Conservation (phyloP, 2,329 filamentous ascomycete species). For the Didymellaceae sp. region DNA sequence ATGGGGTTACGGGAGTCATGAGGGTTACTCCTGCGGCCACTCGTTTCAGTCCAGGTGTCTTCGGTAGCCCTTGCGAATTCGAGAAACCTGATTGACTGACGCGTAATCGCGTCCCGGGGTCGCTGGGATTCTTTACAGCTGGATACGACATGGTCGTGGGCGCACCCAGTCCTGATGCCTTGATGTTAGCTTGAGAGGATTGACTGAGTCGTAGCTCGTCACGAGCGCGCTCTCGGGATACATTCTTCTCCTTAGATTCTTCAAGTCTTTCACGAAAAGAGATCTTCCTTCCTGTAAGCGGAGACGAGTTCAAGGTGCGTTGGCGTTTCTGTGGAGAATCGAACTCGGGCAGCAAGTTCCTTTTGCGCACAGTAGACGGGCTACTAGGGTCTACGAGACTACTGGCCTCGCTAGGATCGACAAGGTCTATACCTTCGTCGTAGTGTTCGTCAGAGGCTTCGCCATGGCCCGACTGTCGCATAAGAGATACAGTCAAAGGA, state of each 20-base stretch:
- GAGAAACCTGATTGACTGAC: slow-evolving; percentile 71
- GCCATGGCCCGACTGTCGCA: slow-evolving; percentile 15
- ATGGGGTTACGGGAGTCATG: slow-evolving; percentile 39
- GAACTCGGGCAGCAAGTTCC: slow-evolving; percentile 17
- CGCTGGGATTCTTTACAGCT: slow-evolving; percentile 77
- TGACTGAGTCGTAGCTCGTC: slow-evolving; percentile 27
- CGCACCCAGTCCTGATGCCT: slow-evolving; percentile 45
- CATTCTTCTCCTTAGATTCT: background rate
- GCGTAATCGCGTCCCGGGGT: slow-evolving; percentile 67
- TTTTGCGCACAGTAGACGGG: slow-evolving; percentile 27
- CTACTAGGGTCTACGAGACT: slow-evolving; percentile 4
- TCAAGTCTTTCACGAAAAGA: slow-evolving; percentile 20
- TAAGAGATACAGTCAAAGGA: slow-evolving; percentile 38
- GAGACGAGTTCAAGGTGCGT: slow-evolving; percentile 19
- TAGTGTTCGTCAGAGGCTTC: slow-evolving; percentile 17
- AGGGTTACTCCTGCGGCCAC: slow-evolving; percentile 20
- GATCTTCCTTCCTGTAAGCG: slow-evolving; percentile 14
- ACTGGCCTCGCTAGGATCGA: slow-evolving; percentile 24
- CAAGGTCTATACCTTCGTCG: slow-evolving; percentile 30
- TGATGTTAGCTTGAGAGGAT: slow-evolving; percentile 51
- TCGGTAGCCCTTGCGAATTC: slow-evolving; percentile 47
- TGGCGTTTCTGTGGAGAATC: slow-evolving; percentile 23
- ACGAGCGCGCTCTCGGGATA: slow-evolving; percentile 6
- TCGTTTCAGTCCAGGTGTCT: slow-evolving; percentile 36
- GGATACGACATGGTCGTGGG: slow-evolving; percentile 67